These are phyloP conservation scores for Chalara sp. DNA, from an alignment of 2,329 filamentous ascomycete genomes.

Conservation along the genomic window DNA sequence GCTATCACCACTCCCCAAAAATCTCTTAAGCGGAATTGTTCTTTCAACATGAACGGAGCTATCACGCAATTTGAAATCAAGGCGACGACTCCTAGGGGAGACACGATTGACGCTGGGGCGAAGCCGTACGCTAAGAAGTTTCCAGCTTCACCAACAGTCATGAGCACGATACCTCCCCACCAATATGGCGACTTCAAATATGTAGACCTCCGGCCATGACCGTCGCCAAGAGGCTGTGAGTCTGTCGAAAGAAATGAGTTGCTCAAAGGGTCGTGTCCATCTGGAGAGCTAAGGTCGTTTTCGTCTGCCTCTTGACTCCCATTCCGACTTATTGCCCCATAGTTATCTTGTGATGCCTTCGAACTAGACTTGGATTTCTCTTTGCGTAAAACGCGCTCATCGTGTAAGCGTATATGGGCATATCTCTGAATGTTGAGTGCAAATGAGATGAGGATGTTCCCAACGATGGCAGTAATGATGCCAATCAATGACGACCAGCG, in stretches of 20 bases:
- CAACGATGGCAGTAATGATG: slow-evolving; percentile 84
- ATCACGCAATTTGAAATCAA: slow-evolving; percentile 96
- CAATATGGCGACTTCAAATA: slow-evolving; percentile 92
- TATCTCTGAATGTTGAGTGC: slow-evolving; percentile 96
- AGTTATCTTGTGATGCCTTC: slow-evolving; percentile 26
- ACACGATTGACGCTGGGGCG: slow-evolving; percentile 94
- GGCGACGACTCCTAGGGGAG: slow-evolving; percentile 92
- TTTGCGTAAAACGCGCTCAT: slow-evolving; percentile 55
- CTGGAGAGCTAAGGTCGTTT: slow-evolving; percentile 27
- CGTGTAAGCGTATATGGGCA: slow-evolving; percentile 78
- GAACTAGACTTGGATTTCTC: slow-evolving; percentile 46
- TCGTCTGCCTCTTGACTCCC: slow-evolving; percentile 21
- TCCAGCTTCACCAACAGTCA: slow-evolving; percentile 86
- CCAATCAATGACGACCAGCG: slow-evolving; percentile 93
- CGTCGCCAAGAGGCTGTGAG: slow-evolving; percentile 31
- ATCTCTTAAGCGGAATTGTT: slow-evolving; percentile 78
- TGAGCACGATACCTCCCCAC: slow-evolving; percentile 91
- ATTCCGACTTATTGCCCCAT: slow-evolving; percentile 35
- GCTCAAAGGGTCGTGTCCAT: slow-evolving; percentile 46
- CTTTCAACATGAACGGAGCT: slow-evolving; percentile 88
- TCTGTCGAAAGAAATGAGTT: slow-evolving; percentile 41
- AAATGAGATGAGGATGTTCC: slow-evolving; percentile 90
- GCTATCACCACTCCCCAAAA: slow-evolving; percentile 84
- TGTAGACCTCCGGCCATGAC: slow-evolving; percentile 39
- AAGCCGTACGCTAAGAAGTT: slow-evolving; percentile 98